Base-by-base conservation (phyloP, 169 alveolate genomes). In the Theileria luwenshuni region DNA sequence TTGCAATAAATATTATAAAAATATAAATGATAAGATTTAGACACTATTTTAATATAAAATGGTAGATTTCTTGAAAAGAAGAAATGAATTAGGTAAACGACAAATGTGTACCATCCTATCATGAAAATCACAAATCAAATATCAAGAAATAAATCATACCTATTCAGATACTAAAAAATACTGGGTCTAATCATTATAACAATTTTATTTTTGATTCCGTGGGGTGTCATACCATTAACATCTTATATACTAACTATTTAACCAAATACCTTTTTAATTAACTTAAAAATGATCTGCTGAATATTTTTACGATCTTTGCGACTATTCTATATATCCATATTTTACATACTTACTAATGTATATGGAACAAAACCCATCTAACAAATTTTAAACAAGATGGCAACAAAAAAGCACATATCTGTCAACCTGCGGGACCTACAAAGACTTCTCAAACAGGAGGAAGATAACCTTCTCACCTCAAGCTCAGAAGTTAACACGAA, bases 361-460 rank as follows among this genome's bases (percentile, higher is more conserved):
- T 5, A 10, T 51, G 23, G 28, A 25, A 25, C 61, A 25, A 17
- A 51, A 13, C 23, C 8, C 61, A 0, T 25, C 61, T 51, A 51
- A 30, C 61, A 17, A 25, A 51, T 51, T 30, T 51, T 12, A 10
- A 3, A 25, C 51, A 62, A 72, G 17, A 79, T 79, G 87, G 76
- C 75, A 42, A 59, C 62, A 0, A 51, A 71, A 35, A 79, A 79
- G 64, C 81, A 74, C 13, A 79, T 79, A 61, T 79, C 87, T 2
- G 77, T 79, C 41, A 79, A 79, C 28, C 76, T 79, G 28, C 83
- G 87, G 13, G 87, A 79, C 69, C 28, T 79, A 48, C 87, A 79
- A 32, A 69, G 87, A 33, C 77, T 79, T n/a, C 65, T 79, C 38
- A 67, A 63, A 62, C 54, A 68, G 41, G 87, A 75, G 28, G 70